Percentiles rank a stretch among this genome's conserved stretches.
Evolutionary conservation across 805 yeast genomes (phyloP).

Genomic region (Lipomyces anomalus): DNA sequence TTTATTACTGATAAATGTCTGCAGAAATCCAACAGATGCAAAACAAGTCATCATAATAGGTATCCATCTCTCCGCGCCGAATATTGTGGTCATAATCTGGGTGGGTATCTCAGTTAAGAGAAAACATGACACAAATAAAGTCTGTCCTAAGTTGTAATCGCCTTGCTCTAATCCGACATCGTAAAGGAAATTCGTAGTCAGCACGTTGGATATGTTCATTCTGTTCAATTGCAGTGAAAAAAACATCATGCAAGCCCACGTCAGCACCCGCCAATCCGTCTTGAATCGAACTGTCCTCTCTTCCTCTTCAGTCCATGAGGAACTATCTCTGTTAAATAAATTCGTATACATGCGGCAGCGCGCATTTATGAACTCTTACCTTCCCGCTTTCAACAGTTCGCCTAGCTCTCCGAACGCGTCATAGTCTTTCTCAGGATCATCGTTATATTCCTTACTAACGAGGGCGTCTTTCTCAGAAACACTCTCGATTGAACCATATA

Average conservation of each 20-base stretch:
- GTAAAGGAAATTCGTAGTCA: slow-evolving; percentile 49
- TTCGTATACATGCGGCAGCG: neutral
- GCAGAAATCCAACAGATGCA: slow-evolving; percentile 52
- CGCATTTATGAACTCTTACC: slow-evolving; percentile 5
- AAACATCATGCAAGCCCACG: slow-evolving; percentile 57
- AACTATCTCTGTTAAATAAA: slow-evolving; percentile 7
- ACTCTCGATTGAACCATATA: no score
- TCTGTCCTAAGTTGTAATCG: slow-evolving; percentile 55
- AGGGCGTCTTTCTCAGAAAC: no score
- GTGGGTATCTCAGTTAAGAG: slow-evolving; percentile 61
- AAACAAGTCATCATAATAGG: slow-evolving; percentile 54
- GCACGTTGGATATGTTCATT: slow-evolving; percentile 52
- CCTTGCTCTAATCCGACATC: slow-evolving; percentile 50
- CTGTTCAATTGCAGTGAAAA: slow-evolving; percentile 57
- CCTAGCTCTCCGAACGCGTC: slow-evolving; percentile 14
- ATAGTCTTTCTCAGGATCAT: slow-evolving; percentile 4
- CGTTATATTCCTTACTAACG: no score
- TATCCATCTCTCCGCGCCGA: slow-evolving; percentile 63
- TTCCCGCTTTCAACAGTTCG: slow-evolving; percentile 13
- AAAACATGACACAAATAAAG: slow-evolving; percentile 51
- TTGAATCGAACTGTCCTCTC: slow-evolving; percentile 46
- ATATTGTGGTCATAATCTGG: slow-evolving; percentile 54
- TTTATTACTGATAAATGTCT: slow-evolving; percentile 41
- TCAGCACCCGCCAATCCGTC: slow-evolving; percentile 50
- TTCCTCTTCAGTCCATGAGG: slow-evolving; percentile 47